These are phyloP conservation scores for Vanderwaltozyma polyspora DNA, from an alignment of 805 yeast genomes.

Conservation along the genomic window DNA sequence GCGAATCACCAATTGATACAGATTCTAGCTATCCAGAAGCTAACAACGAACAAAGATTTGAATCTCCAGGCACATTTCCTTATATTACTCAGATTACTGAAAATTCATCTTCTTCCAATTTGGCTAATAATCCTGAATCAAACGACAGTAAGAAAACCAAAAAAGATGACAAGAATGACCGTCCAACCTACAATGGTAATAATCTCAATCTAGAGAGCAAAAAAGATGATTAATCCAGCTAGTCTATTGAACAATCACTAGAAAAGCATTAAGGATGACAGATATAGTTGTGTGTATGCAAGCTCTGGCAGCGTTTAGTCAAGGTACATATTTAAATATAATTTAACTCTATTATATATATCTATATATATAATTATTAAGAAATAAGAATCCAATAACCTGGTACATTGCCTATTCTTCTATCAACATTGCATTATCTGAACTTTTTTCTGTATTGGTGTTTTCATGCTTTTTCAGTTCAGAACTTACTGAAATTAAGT, in stretches of 20 bases:
- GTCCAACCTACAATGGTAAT: conserved; percentile 49
- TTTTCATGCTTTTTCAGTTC: too few species aligned
- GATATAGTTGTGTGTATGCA: too few species aligned
- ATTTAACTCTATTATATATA: neutral
- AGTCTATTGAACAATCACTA: neutral
- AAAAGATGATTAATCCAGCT: conserved; percentile 29
- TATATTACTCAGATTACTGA: conserved; percentile 4
- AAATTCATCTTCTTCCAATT: neutral
- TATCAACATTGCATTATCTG: too few species aligned
- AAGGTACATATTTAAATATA: neutral
- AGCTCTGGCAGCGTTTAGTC: too few species aligned
- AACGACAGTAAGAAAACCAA: conserved; percentile 20
- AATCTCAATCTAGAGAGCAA: conserved; percentile 35
- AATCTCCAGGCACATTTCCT: conserved; percentile 4
- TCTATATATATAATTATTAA: conserved; percentile 1
- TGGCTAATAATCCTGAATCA: conserved; percentile 23
- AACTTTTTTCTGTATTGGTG: too few species aligned
- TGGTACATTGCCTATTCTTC: conserved; percentile 1
- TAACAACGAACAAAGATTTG: neutral
- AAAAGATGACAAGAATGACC: conserved; percentile 27
- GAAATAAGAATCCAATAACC: conserved; percentile 1
- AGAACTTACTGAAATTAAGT: too few species aligned
- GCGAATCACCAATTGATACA: neutral
- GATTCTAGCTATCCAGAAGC: neutral
- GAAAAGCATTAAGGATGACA: neutral